These are phyloP conservation scores for Thalia dealbata DNA, from an alignment of 176 grass and related monocot genomes.

Conservation along the genomic window DNA sequence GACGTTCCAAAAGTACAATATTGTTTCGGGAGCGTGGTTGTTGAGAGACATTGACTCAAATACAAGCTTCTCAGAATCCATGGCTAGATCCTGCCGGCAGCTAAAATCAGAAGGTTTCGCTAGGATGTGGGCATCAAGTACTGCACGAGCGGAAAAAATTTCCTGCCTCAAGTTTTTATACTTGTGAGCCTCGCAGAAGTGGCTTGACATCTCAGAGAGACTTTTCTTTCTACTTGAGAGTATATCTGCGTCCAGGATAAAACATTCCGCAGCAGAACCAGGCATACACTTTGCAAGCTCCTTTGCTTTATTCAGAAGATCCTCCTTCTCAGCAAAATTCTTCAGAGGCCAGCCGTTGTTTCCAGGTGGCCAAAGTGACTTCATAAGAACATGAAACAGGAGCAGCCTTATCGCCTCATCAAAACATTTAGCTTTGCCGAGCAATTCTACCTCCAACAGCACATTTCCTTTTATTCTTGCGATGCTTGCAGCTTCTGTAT, in stretches of 20 bases:
- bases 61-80: slow-evolving; percentile 14
- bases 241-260: slow-evolving; percentile 35
- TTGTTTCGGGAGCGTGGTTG: slow-evolving; percentile 29
- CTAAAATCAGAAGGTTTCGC: slow-evolving; percentile 15
- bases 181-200: slow-evolving; percentile 33
- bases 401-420: slow-evolving; percentile 41
- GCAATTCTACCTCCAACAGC: slow-evolving; percentile 45
- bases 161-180: slow-evolving; percentile 27
- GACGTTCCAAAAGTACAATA: slow-evolving; percentile 36
- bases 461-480: slow-evolving; percentile 40
- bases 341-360: slow-evolving; percentile 60
- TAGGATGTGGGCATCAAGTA: slow-evolving; percentile 54
- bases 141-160: slow-evolving; percentile 30
- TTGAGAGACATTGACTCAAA: slow-evolving; percentile 26
- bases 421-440: slow-evolving; percentile 44
- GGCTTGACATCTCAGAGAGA: slow-evolving; percentile 18
- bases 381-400: slow-evolving; percentile 29
- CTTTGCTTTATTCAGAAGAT: slow-evolving; percentile 38
- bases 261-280: slow-evolving; percentile 28
- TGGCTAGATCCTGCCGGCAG: slow-evolving; percentile 22
- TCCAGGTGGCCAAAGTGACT: slow-evolving; percentile 48
- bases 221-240: slow-evolving; percentile 32
- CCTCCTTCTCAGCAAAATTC: slow-evolving; percentile 36
- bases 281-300: slow-evolving; percentile 33
- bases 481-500: slow-evolving; percentile 49